Conservation (phyloP, 306 rosid genomes). For the Amphicarpaea edgeworthii region DNA sequence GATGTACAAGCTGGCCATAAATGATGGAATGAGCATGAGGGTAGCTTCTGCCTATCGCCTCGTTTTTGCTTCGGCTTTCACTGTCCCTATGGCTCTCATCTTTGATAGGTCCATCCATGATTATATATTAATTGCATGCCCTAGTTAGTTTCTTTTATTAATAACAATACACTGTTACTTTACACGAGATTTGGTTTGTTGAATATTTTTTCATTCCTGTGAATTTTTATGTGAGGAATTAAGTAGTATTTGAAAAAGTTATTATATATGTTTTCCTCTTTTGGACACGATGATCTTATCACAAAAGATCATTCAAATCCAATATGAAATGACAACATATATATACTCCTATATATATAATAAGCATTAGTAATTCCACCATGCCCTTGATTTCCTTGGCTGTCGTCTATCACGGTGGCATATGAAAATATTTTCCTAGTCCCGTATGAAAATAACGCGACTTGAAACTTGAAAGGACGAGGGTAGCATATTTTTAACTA, state of each 20-base stretch:
- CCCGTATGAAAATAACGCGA: too few species aligned
- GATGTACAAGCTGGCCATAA: constrained; percentile 60
- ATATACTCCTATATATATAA: too few species aligned
- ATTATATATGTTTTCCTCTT: not conserved
- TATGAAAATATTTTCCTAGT: too few species aligned
- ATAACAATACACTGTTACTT: not conserved
- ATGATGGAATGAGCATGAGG: constrained; percentile 69
- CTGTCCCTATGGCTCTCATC: constrained; percentile 58
- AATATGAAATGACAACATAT: not conserved
- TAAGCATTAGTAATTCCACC: too few species aligned
- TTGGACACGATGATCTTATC: too few species aligned
- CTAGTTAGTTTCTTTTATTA: not conserved
- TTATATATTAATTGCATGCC: not conserved
- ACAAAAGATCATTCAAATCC: not conserved
- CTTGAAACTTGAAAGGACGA: too few species aligned
- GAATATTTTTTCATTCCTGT: not conserved
- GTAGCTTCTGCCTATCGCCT: constrained; percentile 67
- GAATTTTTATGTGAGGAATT: not conserved
- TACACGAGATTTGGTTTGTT: not conserved
- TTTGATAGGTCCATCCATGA: constrained; percentile 55
- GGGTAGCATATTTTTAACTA: too few species aligned
- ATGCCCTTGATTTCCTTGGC: too few species aligned
- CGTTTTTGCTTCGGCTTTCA: constrained; percentile 56
- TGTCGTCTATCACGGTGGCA: too few species aligned
- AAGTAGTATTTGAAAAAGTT: too few species aligned